Base-by-base conservation (phyloP, 2,329 filamentous ascomycete genomes). In the Arachnomyces sp. region DNA sequence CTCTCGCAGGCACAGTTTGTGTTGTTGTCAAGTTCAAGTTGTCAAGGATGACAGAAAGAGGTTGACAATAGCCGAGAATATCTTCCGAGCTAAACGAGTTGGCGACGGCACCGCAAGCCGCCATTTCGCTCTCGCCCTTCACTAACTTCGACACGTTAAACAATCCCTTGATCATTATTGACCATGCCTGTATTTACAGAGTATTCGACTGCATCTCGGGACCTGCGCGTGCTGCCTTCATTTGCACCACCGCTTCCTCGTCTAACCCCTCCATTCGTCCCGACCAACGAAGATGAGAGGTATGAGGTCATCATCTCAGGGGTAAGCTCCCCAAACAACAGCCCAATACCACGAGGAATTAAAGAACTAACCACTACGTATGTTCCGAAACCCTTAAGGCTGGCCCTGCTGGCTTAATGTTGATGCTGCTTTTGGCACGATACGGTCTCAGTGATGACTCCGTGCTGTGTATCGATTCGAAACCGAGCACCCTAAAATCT, bases 251-350 rank as follows among this genome's bases (percentile, higher is more conserved):
- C 64, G 32, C 47, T 66, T 13, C 61, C 64, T 32, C 56, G 60
- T 28, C 45, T 65, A 4, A 48, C 57, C 0, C 53, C 57, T 1
- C 36, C 40, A 17, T 47, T 50, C 11, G 43, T 48, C 4, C 32
- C 44, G 9, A 32, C 36, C 30, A 40, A 31, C 9, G 43, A 43
- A 25, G 45, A 43, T 3, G 61, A 61, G 30, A 59, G 51, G 40
- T 67, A 66, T 51, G 65, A 69, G 46, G 64, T 68, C 2, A 52
- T 68, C 2, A 49, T 69, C 9, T 56, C 60, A 8, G 66, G 66
- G 31, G 59, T 62, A 52, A 40, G 55, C 45, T 44, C 16, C 34
- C 25, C 14, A 11, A n/a, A 17, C 32, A n/a, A n/a, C n/a, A n/a
- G n/a, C n/a, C n/a, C n/a, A n/a, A n/a, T n/a, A n/a, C n/a, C n/a